Evolutionary conservation across 371 early-diverging fungal genomes (phyloP), one percentile per base, ranked within the genome.

Genomic region (Haplosporangium sp.): DNA sequence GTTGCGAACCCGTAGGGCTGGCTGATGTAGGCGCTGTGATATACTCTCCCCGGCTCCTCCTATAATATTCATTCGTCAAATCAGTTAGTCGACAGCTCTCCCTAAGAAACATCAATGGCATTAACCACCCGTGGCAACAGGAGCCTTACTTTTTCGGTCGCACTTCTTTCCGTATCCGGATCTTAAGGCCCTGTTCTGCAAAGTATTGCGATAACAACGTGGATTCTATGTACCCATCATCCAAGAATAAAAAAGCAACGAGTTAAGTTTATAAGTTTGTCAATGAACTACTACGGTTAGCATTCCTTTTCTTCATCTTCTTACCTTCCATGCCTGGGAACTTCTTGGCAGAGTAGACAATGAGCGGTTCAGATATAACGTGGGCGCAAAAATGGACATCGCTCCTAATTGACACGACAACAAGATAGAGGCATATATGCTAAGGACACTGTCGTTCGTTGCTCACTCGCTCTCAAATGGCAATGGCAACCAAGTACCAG

Each of bases 131-230:
- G 6, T 11, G 29, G 29, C 36, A 54, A 29, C 36, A 36, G 29
- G 10, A 29, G 42, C 46, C 61, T 4, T 73, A 79, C 80, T 79
- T 79, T 58, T 79, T 79, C 2, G 80, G 80, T 5, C 80, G 64
- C 13, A 79, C 69, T 66, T 90, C 91, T 62, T 90, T 91, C 48
- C 97, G 87, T 58, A 98, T 95, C 21, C 98, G 90, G 56, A 98
- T 95, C 77, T 96, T 96, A 29, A 98, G 83, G 0, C 98, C 98
- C 81, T 98, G 98, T 59, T 97, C 96, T 16, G 97, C 96, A 88
- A 98, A 96, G 11, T 93, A 86, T 50, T 94, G 89, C 11, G 96
- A 95, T 23, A 97, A 79, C 57, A 85, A 85, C 0, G 97, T 98
- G 0, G 96, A 96, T 67, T 95, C 98, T 90, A 66, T 41, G 37